Evolutionary conservation across 2,329 filamentous ascomycete species (phyloP).

Genomic region (Stagonosporopsis cucurbitacearum): DNA sequence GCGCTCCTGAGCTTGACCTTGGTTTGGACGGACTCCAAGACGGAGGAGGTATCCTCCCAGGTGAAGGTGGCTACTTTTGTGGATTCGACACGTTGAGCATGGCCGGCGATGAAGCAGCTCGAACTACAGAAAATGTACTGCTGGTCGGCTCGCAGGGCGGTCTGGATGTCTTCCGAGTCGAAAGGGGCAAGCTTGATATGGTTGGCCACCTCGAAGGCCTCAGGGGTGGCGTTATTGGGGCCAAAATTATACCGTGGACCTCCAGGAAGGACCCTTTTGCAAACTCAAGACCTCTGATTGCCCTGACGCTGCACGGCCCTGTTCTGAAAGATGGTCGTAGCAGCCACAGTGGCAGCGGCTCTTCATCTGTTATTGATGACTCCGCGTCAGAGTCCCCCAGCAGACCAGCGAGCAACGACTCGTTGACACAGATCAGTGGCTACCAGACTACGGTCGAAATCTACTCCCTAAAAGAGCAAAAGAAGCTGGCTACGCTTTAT

Average conservation of each 20-base stretch:
- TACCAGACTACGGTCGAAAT: constrained; percentile 91
- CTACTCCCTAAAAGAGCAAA: constrained; percentile 80
- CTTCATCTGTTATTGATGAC: constrained; percentile 48
- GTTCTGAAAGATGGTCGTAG: constrained; percentile 59
- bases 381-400: constrained; percentile 46
- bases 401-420: constrained; percentile 41
- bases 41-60: constrained; percentile 64
- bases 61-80: constrained; percentile 77
- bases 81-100: constrained; percentile 74
- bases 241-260: constrained; percentile 80
- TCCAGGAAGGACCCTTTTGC: constrained; percentile 59
- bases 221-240: constrained; percentile 78
- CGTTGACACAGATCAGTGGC: constrained; percentile 56
- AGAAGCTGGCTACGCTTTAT: constrained; percentile 75
- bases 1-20: constrained; percentile 74
- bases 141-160: constrained; percentile 82
- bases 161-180: constrained; percentile 75
- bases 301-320: constrained; percentile 80
- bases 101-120: constrained; percentile 53
- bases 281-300: constrained; percentile 74
- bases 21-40: constrained; percentile 56
- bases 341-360: constrained; percentile 42
- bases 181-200: constrained; percentile 73
- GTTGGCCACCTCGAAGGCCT: constrained; percentile 76
- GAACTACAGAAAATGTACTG: constrained; percentile 66